phyloP scores from a whole-genome alignment of 2,329 filamentous ascomycete genomes.

The Knufia fluminis region DNA sequence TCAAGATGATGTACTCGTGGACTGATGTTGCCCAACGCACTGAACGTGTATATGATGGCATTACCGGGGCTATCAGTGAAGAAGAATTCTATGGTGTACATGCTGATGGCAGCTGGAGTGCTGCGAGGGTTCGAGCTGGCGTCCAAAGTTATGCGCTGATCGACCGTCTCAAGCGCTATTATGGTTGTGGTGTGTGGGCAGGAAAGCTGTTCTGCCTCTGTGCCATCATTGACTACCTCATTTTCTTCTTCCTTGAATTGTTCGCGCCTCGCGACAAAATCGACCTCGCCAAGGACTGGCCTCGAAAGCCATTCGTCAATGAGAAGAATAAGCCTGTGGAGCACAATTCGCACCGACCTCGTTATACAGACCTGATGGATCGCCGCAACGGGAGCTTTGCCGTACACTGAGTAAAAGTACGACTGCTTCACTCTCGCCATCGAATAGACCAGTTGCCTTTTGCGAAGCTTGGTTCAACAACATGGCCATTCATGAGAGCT shows the following conservation, averaged over 20 bases:
- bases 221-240: slow-evolving; percentile 84
- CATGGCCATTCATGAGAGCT: slow-evolving; percentile 49
- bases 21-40: slow-evolving; percentile 88
- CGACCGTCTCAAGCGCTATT: slow-evolving; percentile 89
- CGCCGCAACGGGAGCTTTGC: slow-evolving; percentile 22
- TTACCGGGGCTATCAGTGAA: slow-evolving; percentile 75
- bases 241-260: slow-evolving; percentile 81
- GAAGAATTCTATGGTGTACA: slow-evolving; percentile 71
- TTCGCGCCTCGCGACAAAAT: slow-evolving; percentile 77
- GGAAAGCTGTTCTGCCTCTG: slow-evolving; percentile 95
- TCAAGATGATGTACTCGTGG: slow-evolving; percentile 98
- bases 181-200: slow-evolving; percentile 96
- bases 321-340: slow-evolving; percentile 25
- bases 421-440: slow-evolving; percentile 40
- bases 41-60: slow-evolving; percentile 89
- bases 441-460: slow-evolving; percentile 53
- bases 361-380: slow-evolving; percentile 22
- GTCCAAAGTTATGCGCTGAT: slow-evolving; percentile 86
- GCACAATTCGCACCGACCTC: slow-evolving; percentile 17
- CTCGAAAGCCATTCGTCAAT: slow-evolving; percentile 52
- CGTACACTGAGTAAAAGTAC: slow-evolving; percentile 13
- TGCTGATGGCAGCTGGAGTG: slow-evolving; percentile 59
- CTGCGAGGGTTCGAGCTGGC: slow-evolving; percentile 56
- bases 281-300: slow-evolving; percentile 86
- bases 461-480: slow-evolving; percentile 52